These are phyloP conservation scores for Plenodomus lindquistii DNA, from an alignment of 2,329 filamentous ascomycete species.

Conservation along the genomic window DNA sequence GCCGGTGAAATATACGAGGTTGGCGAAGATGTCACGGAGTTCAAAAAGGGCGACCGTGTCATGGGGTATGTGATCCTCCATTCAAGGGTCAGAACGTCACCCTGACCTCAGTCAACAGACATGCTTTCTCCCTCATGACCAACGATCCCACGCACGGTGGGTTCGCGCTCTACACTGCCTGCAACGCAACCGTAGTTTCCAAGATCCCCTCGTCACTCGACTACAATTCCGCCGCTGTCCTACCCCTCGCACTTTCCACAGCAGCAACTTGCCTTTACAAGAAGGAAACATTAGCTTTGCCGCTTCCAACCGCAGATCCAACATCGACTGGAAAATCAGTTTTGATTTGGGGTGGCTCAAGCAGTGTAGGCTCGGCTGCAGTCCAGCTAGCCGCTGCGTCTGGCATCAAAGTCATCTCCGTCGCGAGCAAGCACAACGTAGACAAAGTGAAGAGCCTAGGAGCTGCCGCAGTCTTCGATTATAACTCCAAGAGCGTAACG, in stretches of 20 bases:
- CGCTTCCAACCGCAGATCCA: slow-evolving; percentile 40
- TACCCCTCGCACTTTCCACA: slow-evolving; percentile 52
- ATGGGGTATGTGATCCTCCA: slow-evolving; percentile 34
- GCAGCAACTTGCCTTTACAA: slow-evolving; percentile 50
- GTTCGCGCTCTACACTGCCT: slow-evolving; percentile 43
- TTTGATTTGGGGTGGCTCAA: slow-evolving; percentile 58
- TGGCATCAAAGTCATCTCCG: slow-evolving; percentile 48
- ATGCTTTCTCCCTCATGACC: slow-evolving; percentile 30
- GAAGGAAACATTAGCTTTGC: slow-evolving; percentile 44
- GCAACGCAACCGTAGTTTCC: slow-evolving; percentile 34
- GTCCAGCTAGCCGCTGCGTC: slow-evolving; percentile 50
- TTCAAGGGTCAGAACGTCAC: neutral
- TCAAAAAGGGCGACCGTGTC: slow-evolving; percentile 52
- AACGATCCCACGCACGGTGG: slow-evolving; percentile 27
- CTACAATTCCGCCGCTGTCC: slow-evolving; percentile 46
- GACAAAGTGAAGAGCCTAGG: slow-evolving; percentile 34
- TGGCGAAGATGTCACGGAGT: slow-evolving; percentile 50
- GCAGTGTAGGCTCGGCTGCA: slow-evolving; percentile 47
- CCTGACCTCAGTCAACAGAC: slow-evolving; percentile 15
- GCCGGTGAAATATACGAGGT: slow-evolving; percentile 53
- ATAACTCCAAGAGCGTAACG: slow-evolving; percentile 35
- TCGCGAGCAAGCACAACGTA: slow-evolving; percentile 42
- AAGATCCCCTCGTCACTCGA: slow-evolving; percentile 46
- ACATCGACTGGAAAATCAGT: slow-evolving; percentile 43
- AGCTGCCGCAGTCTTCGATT: slow-evolving; percentile 35